A percentile compares a stretch with the other conserved stretches of the same genome.
Evolutionary conservation across 345 rosid species (phyloP).

Genomic region (Sonneratia caseolaris): DNA sequence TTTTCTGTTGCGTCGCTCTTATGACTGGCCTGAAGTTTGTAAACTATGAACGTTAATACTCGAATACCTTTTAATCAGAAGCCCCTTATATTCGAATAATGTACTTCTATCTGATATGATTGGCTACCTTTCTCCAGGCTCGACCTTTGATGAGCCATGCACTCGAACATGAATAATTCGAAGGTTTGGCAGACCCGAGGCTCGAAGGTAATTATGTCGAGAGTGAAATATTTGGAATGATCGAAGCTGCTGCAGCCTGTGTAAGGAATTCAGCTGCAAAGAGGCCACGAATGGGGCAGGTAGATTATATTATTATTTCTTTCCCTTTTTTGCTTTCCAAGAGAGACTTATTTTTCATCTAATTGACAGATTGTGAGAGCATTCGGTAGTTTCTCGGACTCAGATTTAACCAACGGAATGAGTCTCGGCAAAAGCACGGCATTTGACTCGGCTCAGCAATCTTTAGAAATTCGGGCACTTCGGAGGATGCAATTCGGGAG

Average conservation of each 20-base stretch:
- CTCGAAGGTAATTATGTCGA: constrained; percentile 4
- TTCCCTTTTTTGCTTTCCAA: too few species aligned
- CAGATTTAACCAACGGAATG: constrained; percentile 76
- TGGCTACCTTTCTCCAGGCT: constrained; percentile 1
- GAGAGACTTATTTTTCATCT: too few species aligned
- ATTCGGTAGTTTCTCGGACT: constrained; percentile 42
- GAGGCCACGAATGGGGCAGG: constrained; percentile 10
- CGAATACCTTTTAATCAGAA: too few species aligned
- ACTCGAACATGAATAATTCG: background rate
- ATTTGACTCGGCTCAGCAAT: constrained; percentile 56
- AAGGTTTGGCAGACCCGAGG: background rate
- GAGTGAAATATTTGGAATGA: constrained; percentile 3
- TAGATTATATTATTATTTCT: background rate
- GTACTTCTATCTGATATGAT: background rate
- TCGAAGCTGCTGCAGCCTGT: constrained; percentile 2
- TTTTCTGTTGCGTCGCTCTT: background rate
- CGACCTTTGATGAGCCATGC: constrained; percentile 7
- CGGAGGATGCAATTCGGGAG: constrained; percentile 72
- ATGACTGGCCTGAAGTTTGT: too few species aligned
- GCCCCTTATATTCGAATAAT: too few species aligned
- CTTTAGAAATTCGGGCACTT: constrained; percentile 62
- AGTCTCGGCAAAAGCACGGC: constrained; percentile 24
- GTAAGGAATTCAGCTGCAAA: constrained; percentile 1
- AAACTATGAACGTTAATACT: too few species aligned
- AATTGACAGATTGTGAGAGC: constrained; percentile 29